Evolutionary conservation across 1,284 basidiomycete species (phyloP).

Genomic region (Moniliophthora roreri): DNA sequence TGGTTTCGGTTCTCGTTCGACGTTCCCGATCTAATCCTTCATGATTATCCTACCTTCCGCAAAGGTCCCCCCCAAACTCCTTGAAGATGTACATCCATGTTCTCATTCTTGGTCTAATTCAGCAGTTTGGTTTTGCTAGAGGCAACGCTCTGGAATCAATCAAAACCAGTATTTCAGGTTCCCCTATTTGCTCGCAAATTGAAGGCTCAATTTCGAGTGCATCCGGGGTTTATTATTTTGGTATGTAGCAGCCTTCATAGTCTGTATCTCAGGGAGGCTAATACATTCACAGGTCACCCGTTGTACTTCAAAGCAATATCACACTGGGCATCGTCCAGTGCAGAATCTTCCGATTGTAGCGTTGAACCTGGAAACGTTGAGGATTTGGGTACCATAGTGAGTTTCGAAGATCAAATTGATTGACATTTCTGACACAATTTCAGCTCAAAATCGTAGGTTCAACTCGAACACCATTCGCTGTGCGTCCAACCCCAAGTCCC

Average conservation of each 20-base stretch:
- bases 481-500: constrained; percentile 23
- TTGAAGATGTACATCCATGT: too few species aligned
- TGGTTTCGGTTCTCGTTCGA: too few species aligned
- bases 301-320: constrained; percentile 37
- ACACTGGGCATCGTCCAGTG: constrained; percentile 48
- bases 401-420: constrained; percentile 14
- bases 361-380: constrained; percentile 50
- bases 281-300: constrained; percentile 11
- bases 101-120: too few species aligned
- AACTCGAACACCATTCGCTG: constrained; percentile 41
- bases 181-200: constrained; percentile 27
- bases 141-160: too few species aligned
- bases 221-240: constrained; percentile 33
- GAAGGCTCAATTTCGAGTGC: constrained; percentile 26
- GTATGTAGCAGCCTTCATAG: constrained; percentile 16
- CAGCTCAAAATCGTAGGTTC: constrained; percentile 46
- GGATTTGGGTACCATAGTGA: constrained; percentile 46
- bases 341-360: constrained; percentile 41
- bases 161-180: too few species aligned
- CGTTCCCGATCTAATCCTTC: too few species aligned
- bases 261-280: neutral
- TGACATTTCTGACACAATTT: neutral
- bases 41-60: too few species aligned
- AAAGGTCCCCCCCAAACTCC: too few species aligned
- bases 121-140: too few species aligned